phyloP scores from a whole-genome alignment of 805 yeast genomes.

The Metschnikowia continentalis region DNA sequence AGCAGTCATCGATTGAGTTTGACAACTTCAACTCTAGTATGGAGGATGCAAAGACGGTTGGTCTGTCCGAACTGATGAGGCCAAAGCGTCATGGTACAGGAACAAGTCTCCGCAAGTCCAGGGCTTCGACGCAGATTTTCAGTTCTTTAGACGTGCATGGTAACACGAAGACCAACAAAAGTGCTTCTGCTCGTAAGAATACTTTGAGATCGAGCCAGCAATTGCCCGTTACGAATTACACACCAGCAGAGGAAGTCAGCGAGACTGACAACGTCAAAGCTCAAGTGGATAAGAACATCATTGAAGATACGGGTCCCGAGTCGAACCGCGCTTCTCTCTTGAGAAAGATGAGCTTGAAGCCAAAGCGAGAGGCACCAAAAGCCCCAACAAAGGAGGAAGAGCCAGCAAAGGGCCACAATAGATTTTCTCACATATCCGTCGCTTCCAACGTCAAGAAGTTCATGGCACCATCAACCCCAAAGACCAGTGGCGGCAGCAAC shows the following conservation, averaged over 20 bases:
- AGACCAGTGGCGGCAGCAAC: constrained; percentile 12
- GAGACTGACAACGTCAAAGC: not conserved
- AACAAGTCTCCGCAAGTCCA: constrained; percentile 16
- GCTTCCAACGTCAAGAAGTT: constrained; percentile 11
- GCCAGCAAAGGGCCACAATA: constrained; percentile 17
- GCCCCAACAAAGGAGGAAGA: constrained; percentile 22
- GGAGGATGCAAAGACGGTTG: constrained; percentile 6
- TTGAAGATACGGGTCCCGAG: not conserved
- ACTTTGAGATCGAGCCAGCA: not conserved
- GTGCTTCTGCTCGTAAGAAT: not conserved
- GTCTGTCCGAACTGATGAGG: not conserved
- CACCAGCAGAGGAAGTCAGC: not conserved
- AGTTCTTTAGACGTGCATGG: constrained; percentile 23
- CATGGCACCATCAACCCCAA: constrained; percentile 9
- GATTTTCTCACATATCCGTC: constrained; percentile 37
- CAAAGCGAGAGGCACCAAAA: constrained; percentile 38
- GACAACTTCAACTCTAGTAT: constrained; percentile 5
- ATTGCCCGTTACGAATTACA: not conserved
- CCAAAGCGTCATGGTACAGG: constrained; percentile 12
- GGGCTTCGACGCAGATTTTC: constrained; percentile 30
- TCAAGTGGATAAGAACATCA: not conserved
- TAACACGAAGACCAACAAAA: not conserved
- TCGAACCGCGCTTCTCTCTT: constrained; percentile 5
- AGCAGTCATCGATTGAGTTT: constrained; percentile 4
- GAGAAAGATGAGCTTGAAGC: constrained; percentile 31